Percentiles rank a stretch among this genome's conserved stretches.
Conservation (phyloP, 805 yeast genomes). For the Pichia manshurica region DNA sequence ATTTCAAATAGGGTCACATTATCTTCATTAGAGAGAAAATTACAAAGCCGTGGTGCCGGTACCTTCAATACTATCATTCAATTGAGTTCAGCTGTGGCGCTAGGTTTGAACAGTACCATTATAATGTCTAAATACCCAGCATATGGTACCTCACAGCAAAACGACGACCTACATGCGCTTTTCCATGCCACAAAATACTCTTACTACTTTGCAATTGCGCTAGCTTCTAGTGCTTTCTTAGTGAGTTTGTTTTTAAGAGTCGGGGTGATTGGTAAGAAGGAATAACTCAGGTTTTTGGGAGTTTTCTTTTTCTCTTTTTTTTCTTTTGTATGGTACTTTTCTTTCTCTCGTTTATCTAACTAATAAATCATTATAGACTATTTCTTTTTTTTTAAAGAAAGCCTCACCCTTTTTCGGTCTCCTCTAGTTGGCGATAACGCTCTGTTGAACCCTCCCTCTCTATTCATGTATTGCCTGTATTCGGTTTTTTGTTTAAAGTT, state of each 20-base stretch:
- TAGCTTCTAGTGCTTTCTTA: slow-evolving; percentile 27
- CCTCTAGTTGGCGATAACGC: slow-evolving; percentile 41
- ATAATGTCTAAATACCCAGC: slow-evolving; percentile 29
- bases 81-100: slow-evolving; percentile 37
- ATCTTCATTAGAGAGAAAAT: slow-evolving; percentile 33
- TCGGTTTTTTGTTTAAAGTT: slow-evolving; percentile 35
- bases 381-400: slow-evolving; percentile 6
- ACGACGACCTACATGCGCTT: slow-evolving; percentile 20
- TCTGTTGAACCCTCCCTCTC: slow-evolving; percentile 51
- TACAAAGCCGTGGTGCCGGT: slow-evolving; percentile 45
- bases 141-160: slow-evolving; percentile 28
- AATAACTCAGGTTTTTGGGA: no score
- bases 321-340: no score
- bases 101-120: slow-evolving; percentile 38
- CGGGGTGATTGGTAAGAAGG: slow-evolving; percentile 32
- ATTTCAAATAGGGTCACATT: slow-evolving; percentile 40
- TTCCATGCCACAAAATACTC: slow-evolving; percentile 33
- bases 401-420: slow-evolving; percentile 10
- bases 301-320: neutral
- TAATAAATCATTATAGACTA: no score
- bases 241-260: slow-evolving; percentile 31
- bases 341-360: no score
- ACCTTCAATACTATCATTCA: slow-evolving; percentile 41
- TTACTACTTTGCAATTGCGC: slow-evolving; percentile 36
- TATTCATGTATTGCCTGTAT: slow-evolving; percentile 57